Conservation (phyloP, 768 basidiomycete genomes). For the Tephrocybe sp. region DNA sequence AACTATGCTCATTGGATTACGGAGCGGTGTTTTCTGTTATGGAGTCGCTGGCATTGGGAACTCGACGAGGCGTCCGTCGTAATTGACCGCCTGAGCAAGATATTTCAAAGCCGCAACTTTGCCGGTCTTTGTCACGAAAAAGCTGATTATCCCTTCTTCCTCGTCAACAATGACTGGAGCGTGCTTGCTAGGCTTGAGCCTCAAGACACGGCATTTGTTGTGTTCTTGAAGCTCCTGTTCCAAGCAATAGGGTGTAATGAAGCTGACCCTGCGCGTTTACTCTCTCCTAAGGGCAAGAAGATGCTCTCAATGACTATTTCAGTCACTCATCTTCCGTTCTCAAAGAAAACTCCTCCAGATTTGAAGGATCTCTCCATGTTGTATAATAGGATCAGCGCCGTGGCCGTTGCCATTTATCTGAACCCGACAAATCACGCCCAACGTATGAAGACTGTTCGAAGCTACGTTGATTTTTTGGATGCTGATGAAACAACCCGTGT, state of each 20-base stretch:
- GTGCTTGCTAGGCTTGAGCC: slow-evolving; percentile 50
- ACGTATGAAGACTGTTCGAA: slow-evolving; percentile 63
- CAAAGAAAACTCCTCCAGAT: slow-evolving; percentile 48
- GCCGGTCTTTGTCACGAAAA: slow-evolving; percentile 64
- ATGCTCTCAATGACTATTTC: slow-evolving; percentile 73
- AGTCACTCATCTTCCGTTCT: slow-evolving; percentile 67
- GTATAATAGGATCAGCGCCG: slow-evolving; percentile 77
- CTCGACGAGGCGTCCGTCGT: slow-evolving; percentile 55
- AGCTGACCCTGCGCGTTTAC: slow-evolving; percentile 27
- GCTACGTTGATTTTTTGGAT: slow-evolving; percentile 66
- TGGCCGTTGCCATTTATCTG: slow-evolving; percentile 70
- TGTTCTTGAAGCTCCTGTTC: slow-evolving; percentile 83
- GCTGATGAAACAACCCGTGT: slow-evolving; percentile 63
- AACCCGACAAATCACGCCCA: slow-evolving; percentile 47
- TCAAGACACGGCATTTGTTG: slow-evolving; percentile 71
- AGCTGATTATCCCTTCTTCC: slow-evolving; percentile 72
- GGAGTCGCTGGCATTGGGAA: slow-evolving; percentile 76
- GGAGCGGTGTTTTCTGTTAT: slow-evolving; percentile 72
- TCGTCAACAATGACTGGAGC: slow-evolving; percentile 52
- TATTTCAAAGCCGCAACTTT: slow-evolving; percentile 79
- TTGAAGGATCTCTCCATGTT: slow-evolving; percentile 68
- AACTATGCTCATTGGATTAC: slow-evolving; percentile 69
- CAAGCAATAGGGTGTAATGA: slow-evolving; percentile 44
- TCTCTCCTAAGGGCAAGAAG: slow-evolving; percentile 55
- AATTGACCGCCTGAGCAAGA: slow-evolving; percentile 63